These are phyloP conservation scores for Globisporangium nodosum DNA, from an alignment of 352 stramenopile species.

Conservation along the genomic window DNA sequence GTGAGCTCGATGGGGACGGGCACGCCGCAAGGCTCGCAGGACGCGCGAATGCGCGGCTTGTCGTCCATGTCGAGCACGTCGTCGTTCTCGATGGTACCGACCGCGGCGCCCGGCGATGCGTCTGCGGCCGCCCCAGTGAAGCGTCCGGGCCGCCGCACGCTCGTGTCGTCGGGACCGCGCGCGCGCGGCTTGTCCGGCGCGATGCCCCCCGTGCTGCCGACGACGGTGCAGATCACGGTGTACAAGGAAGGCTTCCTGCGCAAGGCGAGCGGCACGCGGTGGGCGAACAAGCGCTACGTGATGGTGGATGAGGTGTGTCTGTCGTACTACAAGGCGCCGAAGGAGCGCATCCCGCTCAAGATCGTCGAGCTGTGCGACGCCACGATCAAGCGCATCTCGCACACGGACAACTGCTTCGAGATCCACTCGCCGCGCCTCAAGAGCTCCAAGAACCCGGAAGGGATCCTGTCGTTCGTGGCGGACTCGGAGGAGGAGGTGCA, in stretches of 20 bases:
- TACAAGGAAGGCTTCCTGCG: slow-evolving; percentile 82
- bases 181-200: slow-evolving; percentile 37
- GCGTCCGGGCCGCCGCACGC: slow-evolving; percentile 42
- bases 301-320: slow-evolving; percentile 82
- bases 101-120: slow-evolving; percentile 49
- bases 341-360: slow-evolving; percentile 80
- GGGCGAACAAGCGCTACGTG: slow-evolving; percentile 85
- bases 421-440: slow-evolving; percentile 80
- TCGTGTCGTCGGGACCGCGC: slow-evolving; percentile 54
- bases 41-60: slow-evolving; percentile 30
- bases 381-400: slow-evolving; percentile 74
- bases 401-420: slow-evolving; percentile 84
- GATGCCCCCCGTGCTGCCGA: slow-evolving; percentile 51
- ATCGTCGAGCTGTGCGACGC: slow-evolving; percentile 81
- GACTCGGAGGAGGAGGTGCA: slow-evolving; percentile 82
- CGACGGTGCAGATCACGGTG: slow-evolving; percentile 67
- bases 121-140: slow-evolving; percentile 27
- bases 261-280: slow-evolving; percentile 77
- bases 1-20: slow-evolving; percentile 1
- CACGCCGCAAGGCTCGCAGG: slow-evolving; percentile 5
- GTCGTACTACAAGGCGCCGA: slow-evolving; percentile 83
- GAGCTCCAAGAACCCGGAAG: slow-evolving; percentile 76
- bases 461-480: slow-evolving; percentile 79
- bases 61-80: slow-evolving; percentile 21
- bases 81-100: slow-evolving; percentile 58